Evolutionary conservation across 352 stramenopile species (phyloP).

Genomic region (Pythium pyrilobum): DNA sequence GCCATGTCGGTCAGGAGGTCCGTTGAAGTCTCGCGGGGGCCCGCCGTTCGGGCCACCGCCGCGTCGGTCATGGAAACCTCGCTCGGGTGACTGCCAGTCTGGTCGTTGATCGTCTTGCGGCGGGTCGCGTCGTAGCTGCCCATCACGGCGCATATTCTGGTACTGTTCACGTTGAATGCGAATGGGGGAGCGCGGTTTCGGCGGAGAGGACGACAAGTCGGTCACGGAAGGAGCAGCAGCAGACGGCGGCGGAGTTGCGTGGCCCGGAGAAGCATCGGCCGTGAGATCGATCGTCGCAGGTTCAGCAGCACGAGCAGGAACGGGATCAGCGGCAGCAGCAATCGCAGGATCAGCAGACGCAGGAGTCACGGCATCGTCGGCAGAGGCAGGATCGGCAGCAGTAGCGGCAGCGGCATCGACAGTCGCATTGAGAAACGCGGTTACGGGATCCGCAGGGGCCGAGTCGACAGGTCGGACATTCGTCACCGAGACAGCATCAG

Average conservation of each 20-base stretch:
- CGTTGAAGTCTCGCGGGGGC: background rate
- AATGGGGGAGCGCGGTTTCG: conserved; percentile 3
- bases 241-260: background rate
- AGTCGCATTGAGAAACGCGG: too few species aligned
- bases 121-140: background rate
- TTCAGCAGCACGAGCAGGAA: background rate
- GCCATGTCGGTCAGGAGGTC: too few species aligned
- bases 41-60: background rate
- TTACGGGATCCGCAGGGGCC: too few species aligned
- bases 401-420: too few species aligned
- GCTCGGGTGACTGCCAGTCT: conserved; percentile 2
- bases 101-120: background rate
- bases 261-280: background rate
- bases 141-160: background rate
- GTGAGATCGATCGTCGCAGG: conserved; percentile 4
- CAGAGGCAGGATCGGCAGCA: too few species aligned
- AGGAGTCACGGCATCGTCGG: background rate
- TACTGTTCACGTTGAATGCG: conserved; percentile 8
- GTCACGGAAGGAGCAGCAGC: background rate
- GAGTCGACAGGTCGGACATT: too few species aligned
- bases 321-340: background rate
- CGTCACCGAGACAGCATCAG: too few species aligned
- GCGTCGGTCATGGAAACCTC: conserved; percentile 1
- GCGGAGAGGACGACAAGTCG: background rate
- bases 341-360: background rate